Conservation (phyloP, 202 grass and related monocot species). For the Hordeum pubiflorum region DNA sequence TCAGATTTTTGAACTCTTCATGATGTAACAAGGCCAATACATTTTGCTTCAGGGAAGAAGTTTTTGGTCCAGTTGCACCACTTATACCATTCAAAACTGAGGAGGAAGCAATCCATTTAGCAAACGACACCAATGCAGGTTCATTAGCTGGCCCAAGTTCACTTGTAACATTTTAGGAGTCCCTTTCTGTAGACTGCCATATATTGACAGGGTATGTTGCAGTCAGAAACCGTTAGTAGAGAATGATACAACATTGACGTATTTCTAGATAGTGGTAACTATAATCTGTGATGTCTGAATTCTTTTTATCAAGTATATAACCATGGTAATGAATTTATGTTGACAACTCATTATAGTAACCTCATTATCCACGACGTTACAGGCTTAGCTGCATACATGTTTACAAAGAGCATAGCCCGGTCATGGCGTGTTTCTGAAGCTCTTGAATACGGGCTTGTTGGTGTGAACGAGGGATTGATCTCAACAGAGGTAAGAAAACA, state of each 20-base stretch:
- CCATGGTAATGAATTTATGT: neutral
- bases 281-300: neutral
- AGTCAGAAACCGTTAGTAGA: neutral
- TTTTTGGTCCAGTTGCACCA: slow-evolving; percentile 93
- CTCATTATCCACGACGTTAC: slow-evolving; percentile 17
- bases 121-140: slow-evolving; percentile 94
- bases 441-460: slow-evolving; percentile 87
- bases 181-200: neutral
- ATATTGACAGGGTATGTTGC: neutral
- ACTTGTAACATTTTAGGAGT: neutral
- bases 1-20: neutral
- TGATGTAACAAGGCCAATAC: neutral
- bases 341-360: neutral
- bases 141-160: neutral
- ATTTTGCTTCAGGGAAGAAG: slow-evolving; percentile 73
- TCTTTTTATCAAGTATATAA: neutral
- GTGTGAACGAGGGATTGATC: slow-evolving; percentile 89
- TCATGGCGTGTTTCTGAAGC: slow-evolving; percentile 93
- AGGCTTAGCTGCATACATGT: slow-evolving; percentile 93
- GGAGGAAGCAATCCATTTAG: slow-evolving; percentile 79
- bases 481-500: slow-evolving; percentile 63
- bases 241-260: neutral
- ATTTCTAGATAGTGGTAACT: slow-evolving; percentile 11
- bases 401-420: slow-evolving; percentile 76
- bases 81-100: slow-evolving; percentile 95